These are phyloP conservation scores for Hydnomerulius pinastri DNA, from an alignment of 768 basidiomycete genomes.

Conservation along the genomic window DNA sequence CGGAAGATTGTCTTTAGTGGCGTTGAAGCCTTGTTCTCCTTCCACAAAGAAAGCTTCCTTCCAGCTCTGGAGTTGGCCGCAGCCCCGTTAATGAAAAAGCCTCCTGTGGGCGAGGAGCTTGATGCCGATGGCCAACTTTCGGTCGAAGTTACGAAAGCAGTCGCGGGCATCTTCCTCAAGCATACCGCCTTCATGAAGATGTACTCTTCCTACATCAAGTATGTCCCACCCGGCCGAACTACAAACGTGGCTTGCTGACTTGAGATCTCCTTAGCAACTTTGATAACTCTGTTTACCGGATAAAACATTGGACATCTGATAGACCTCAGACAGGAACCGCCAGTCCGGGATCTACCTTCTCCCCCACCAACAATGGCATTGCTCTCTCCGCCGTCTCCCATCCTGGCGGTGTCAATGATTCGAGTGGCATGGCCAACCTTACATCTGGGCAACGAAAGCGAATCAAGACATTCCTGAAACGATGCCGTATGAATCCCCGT, in stretches of 20 bases:
- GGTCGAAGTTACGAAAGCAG: constrained; percentile 69
- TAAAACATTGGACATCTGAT: constrained; percentile 82
- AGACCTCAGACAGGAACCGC: constrained; percentile 41
- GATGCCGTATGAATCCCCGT: constrained; percentile 83
- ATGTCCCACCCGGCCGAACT: constrained; percentile 31
- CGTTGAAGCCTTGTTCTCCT: constrained; percentile 84
- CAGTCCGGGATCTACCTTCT: constrained; percentile 37
- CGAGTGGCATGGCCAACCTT: constrained; percentile 55
- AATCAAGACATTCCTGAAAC: constrained; percentile 86
- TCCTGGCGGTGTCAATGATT: constrained; percentile 41
- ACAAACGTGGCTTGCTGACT: constrained; percentile 12
- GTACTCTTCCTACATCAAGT: constrained; percentile 99
- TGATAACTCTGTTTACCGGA: constrained; percentile 86
- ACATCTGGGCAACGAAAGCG: constrained; percentile 84
- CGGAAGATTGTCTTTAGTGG: constrained; percentile 91
- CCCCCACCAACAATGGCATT: constrained; percentile 62
- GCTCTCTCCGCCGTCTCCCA: constrained; percentile 54
- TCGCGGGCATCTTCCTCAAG: constrained; percentile 87
- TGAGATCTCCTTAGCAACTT: constrained; percentile 70
- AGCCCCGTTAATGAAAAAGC: constrained; percentile 59
- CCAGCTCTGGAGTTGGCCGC: constrained; percentile 85
- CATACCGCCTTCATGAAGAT: constrained; percentile 99
- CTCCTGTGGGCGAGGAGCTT: constrained; percentile 44
- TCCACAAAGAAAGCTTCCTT: constrained; percentile 91
- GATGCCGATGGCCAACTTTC: constrained; percentile 79